Conservation (phyloP, 495 filamentous ascomycete genomes). For the Bacidia rubella region DNA sequence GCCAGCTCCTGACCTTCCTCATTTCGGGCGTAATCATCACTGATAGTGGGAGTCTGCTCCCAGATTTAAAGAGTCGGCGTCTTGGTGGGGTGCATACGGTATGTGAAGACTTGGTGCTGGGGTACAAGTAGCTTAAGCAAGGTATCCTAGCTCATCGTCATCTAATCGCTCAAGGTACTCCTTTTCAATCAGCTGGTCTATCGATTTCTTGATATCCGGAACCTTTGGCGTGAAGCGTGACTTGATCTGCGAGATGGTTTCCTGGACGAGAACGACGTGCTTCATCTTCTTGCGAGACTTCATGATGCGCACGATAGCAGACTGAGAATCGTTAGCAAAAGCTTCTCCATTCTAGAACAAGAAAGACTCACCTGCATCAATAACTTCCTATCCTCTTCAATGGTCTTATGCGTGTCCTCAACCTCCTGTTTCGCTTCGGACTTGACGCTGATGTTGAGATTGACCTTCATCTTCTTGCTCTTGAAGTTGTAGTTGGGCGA, state of each 20-base stretch:
- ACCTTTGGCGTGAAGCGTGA: conserved; percentile 89
- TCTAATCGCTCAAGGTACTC: conserved; percentile 93
- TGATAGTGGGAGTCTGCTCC: too few relatives aligned
- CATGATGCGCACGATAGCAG: conserved; percentile 98
- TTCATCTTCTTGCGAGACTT: conserved; percentile 98
- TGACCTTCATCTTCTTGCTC: conserved; percentile 93
- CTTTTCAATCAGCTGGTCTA: conserved; percentile 97
- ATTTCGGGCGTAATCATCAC: too few relatives aligned
- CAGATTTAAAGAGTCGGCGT: background rate
- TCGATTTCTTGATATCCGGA: conserved; percentile 96
- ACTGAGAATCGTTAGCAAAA: conserved; percentile 40
- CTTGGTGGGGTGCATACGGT: background rate
- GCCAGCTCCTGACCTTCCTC: too few relatives aligned
- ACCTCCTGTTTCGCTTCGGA: conserved; percentile 88
- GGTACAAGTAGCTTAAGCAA: conserved; percentile 38
- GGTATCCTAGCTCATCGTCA: conserved; percentile 75
- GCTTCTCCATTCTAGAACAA: background rate
- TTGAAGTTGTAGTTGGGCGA: conserved; percentile 87
- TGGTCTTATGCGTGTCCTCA: conserved; percentile 97
- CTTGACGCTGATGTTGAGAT: conserved; percentile 89
- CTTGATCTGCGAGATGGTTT: conserved; percentile 89
- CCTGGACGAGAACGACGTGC: conserved; percentile 81
- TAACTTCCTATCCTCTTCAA: conserved; percentile 94
- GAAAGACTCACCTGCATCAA: conserved; percentile 73
- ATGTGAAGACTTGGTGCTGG: background rate